A percentile compares a stretch with the other conserved stretches of the same genome.
These are phyloP conservation scores for Diaporthe ampelina DNA, from an alignment of 2,329 filamentous ascomycete species.

Conservation along the genomic window DNA sequence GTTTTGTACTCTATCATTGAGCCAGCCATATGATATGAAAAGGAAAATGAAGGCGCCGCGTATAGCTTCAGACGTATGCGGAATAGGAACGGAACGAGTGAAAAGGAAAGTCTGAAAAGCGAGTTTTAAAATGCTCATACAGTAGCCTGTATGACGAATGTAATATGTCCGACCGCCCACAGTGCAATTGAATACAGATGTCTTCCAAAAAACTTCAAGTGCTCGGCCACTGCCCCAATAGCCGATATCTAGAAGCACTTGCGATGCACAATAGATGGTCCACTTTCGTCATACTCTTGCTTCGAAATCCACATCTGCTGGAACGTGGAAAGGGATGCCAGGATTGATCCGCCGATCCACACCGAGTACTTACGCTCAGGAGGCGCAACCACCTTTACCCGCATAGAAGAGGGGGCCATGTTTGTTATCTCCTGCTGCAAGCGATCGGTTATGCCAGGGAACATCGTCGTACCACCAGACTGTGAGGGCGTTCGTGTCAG, in stretches of 20 bases:
- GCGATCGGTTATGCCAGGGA: constrained; percentile 99
- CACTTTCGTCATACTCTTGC: constrained; percentile 99
- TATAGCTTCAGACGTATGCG: too few relatives aligned
- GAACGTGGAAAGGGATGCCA: constrained; percentile 99
- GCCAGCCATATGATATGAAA: not conserved
- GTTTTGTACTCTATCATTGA: too few relatives aligned
- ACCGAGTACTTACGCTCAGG: constrained; percentile 99
- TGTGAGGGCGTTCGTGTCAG: constrained; percentile 53
- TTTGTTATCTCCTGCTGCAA: constrained; percentile 99
- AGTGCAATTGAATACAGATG: not conserved
- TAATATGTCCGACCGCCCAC: not conserved
- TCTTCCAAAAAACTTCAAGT: not conserved
- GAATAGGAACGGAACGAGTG: too few relatives aligned
- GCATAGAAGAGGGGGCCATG: constrained; percentile 99
- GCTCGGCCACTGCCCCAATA: too few relatives aligned
- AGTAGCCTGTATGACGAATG: not conserved
- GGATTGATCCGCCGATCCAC: constrained; percentile 99
- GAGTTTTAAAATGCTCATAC: not conserved
- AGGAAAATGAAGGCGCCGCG: too few relatives aligned
- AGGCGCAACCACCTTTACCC: constrained; percentile 99
- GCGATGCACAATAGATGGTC: constrained; percentile 99
- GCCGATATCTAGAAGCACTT: constrained; percentile 93
- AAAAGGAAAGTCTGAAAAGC: not conserved
- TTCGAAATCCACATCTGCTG: constrained; percentile 99
- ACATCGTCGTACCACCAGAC: constrained; percentile 99